A percentile compares a stretch with the other conserved stretches of the same genome.
These are phyloP conservation scores for Fraxinus dipetala DNA, from an alignment of 305 asterid species.

Conservation along the genomic window DNA sequence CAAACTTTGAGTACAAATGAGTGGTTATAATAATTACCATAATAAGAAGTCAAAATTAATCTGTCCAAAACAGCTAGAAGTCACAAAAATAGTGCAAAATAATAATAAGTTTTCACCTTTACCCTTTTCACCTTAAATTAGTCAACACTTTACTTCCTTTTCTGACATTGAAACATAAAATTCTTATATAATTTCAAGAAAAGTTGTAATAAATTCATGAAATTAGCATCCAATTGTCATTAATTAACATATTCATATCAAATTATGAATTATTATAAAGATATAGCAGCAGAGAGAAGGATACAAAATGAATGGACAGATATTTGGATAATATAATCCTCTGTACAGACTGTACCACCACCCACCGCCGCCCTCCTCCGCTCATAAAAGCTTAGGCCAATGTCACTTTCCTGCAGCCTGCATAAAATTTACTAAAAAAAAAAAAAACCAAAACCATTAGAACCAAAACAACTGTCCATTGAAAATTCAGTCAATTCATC, in stretches of 20 bases:
- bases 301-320: not conserved
- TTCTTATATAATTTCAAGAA: no score
- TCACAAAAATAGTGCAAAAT: not conserved
- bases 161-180: not conserved
- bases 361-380: not conserved
- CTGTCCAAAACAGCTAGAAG: not conserved
- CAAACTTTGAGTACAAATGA: not conserved
- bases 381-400: conserved; percentile 15
- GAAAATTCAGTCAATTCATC: conserved; percentile 41
- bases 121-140: not conserved
- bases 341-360: not conserved
- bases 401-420: conserved; percentile 58
- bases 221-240: not conserved
- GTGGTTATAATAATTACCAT: not conserved
- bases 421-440: conserved; percentile 28
- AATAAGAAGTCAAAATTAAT: not conserved
- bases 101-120: not conserved
- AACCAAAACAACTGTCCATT: conserved; percentile 11
- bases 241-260: not conserved
- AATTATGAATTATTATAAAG: not conserved
- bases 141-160: not conserved
- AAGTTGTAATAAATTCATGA: no score
- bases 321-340: not conserved
- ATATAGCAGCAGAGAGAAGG: not conserved
- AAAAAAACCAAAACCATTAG: not conserved